Evolutionary conservation across 2,329 filamentous ascomycete genomes (phyloP), one percentile per base, ranked within the genome.

Genomic region (Arthrobotrys megalospora): DNA sequence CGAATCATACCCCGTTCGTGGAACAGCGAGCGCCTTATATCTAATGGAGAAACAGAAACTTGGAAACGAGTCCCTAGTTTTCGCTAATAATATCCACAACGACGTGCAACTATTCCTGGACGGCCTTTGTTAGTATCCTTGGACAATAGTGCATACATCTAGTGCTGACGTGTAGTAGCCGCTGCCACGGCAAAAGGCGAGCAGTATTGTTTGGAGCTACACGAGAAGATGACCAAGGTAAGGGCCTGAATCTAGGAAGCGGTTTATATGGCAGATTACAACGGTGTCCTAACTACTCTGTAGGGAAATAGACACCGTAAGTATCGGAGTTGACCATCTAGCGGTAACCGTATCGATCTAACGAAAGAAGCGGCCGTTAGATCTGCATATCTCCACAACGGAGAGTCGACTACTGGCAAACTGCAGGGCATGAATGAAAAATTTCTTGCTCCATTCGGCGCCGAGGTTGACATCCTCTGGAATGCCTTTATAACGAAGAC

Each of bases 371-470:
- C 10, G 34, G 48, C 64, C 5, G 32, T 67, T 7, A 67, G 55
- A 67, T 67, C 64, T 10, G 64, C 64, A 16, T 67, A 55, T 47
- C 32, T 24, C 2, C 47, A 55, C 21, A 16, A 55, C 14, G 64
- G 64, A n/a, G 36, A 53, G 34, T 53, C 47, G 3, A 11, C 34
- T 2, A 43, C 16, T 16, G 64, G 64, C 16, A 67, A 67, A 43
- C 34, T 67, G 4, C 55, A 67, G 36, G 19, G 34, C 34, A 16
- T 67, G 12, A 67, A 67, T 16, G 64, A 67, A 24, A 16, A 55
- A 28, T 55, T 67, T 12, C 14, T 67, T 12, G 21, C 21, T 12
- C 48, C 64, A 1, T 34, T 67, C 14, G 48, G 34, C 0, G 41
- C 36, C 12, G 64, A 67, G 12, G 10, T 67, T 11, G 48, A 53